Evolutionary conservation across 192 early-diverging fungal genomes (phyloP).

Genomic region (Obelidium mucronatum): DNA sequence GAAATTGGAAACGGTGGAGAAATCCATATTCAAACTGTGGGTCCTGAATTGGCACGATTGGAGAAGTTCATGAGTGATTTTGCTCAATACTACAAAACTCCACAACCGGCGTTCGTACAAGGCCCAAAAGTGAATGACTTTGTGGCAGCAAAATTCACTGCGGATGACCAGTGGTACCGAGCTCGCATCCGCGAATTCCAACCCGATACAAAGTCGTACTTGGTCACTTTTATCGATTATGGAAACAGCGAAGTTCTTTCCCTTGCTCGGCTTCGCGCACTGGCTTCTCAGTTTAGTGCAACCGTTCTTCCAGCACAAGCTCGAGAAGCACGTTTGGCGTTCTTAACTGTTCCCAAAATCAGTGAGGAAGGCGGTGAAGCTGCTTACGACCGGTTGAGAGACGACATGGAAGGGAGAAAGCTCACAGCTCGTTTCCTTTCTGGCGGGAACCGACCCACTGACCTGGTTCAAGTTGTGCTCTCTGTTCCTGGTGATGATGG

Average conservation of each 20-base stretch:
- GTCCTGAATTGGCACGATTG: constrained; percentile 66
- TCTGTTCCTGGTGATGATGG: constrained; percentile 27
- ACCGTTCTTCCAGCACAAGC: constrained; percentile 72
- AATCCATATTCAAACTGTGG: constrained; percentile 73
- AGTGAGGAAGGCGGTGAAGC: constrained; percentile 82
- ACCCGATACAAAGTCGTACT: constrained; percentile 63
- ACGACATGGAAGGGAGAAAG: constrained; percentile 59
- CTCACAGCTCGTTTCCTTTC: constrained; percentile 47
- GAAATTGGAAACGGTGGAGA: constrained; percentile 57
- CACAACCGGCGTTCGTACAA: constrained; percentile 30
- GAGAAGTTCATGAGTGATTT: constrained; percentile 88
- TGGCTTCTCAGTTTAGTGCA: constrained; percentile 72
- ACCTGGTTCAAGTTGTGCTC: constrained; percentile 46
- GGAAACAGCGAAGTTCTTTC: constrained; percentile 90
- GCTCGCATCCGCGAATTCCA: constrained; percentile 77
- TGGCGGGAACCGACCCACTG: constrained; percentile 31
- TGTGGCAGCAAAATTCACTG: constrained; percentile 85
- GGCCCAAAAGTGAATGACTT: constrained; percentile 74
- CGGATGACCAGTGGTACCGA: constrained; percentile 89
- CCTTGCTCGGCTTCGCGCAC: constrained; percentile 71
- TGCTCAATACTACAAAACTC: constrained; percentile 62
- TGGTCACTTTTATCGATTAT: constrained; percentile 92
- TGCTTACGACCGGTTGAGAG: constrained; percentile 73
- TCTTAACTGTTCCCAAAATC: constrained; percentile 67
- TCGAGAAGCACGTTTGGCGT: constrained; percentile 85